Base-by-base conservation (phyloP, 768 basidiomycete species). In the Tulasnella sp. region DNA sequence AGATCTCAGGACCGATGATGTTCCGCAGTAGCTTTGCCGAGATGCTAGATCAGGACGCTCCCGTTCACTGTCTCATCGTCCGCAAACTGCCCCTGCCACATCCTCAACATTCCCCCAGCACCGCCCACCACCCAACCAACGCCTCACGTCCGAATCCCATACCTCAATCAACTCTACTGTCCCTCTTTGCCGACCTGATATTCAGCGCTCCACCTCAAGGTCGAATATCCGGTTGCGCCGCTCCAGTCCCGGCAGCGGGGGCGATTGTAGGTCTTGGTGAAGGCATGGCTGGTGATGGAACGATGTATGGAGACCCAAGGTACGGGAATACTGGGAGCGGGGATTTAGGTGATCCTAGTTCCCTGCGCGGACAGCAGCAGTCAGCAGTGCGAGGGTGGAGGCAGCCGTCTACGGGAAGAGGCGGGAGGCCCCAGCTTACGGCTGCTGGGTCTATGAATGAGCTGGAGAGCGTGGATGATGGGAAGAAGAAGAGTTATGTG, bases 261-360 rank as follows among this genome's bases (percentile, higher is more conserved):
- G 11, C 72, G 22, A 54, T 73, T 17, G 72, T 73, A 8, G 72
- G 72, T 3, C 49, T 73, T 45, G 72, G 42, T 22, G 72, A 73
- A 22, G 72, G 72, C 25, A n/a, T 73, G 29, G 40, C 39, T 17
- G 72, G 11, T 11, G 72, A 73, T 52, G 72, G 72, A 19, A 45
- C 72, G 29, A 73, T 73, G 72, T 73, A 42, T 36, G 72, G 72
- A n/a, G 72, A 73, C 22, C 72, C 72, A 6, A 14, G 72, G n/a
- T 52, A 49, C 25, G 72, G 15, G n/a, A 73, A 73, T 29, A 3
- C 29, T n/a, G 72, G 72, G n/a, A 19, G 72, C 7, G 37, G 67
- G 17, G 67, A 34, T 31, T 12, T 39, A 39, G 39, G 39, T 39
- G 39, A 39, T 6, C 17, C 67, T 38, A 17, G 31, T 38, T 22